These are phyloP conservation scores for Lonicera japonica DNA, from an alignment of 129 eudicot species.

Conservation along the genomic window DNA sequence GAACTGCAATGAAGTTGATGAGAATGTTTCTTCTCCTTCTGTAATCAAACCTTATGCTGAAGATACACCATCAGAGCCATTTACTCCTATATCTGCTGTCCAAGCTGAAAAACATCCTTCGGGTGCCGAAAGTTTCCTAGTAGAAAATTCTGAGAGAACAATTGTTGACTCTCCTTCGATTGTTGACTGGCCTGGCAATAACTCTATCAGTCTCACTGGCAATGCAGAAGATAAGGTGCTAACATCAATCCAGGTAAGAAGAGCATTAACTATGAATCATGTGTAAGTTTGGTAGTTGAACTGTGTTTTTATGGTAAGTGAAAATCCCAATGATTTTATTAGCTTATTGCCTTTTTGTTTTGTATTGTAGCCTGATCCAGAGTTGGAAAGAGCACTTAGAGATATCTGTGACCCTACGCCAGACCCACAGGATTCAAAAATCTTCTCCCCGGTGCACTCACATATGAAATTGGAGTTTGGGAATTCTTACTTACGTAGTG, in stretches of 20 bases:
- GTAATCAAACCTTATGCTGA: constrained; percentile 36
- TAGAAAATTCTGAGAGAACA: constrained; percentile 17
- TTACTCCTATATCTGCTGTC: constrained; percentile 29
- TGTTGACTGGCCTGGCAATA: constrained; percentile 26
- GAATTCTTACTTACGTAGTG: constrained; percentile 13
- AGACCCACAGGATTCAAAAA: constrained; percentile 30
- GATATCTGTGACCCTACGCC: constrained; percentile 26
- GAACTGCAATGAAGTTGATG: constrained; percentile 48
- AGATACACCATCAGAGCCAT: constrained; percentile 41
- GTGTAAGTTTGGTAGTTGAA: neutral
- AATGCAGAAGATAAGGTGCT: constrained; percentile 23
- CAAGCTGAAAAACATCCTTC: constrained; percentile 26
- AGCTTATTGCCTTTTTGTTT: constrained; percentile 5
- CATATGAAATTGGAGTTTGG: constrained; percentile 47
- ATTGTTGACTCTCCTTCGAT: constrained; percentile 22
- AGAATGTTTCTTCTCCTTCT: constrained; percentile 33
- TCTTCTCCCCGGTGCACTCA: constrained; percentile 52
- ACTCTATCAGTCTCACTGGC: constrained; percentile 10
- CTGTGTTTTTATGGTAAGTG: neutral
- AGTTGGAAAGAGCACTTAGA: constrained; percentile 39
- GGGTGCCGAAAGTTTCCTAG: constrained; percentile 3
- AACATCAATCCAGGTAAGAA: constrained; percentile 27
- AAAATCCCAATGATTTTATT: neutral
- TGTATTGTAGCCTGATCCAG: constrained; percentile 45
- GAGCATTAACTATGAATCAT: no score